Base-by-base conservation (phyloP, 345 rosid species). In the Cardiospermum halicacabum region DNA sequence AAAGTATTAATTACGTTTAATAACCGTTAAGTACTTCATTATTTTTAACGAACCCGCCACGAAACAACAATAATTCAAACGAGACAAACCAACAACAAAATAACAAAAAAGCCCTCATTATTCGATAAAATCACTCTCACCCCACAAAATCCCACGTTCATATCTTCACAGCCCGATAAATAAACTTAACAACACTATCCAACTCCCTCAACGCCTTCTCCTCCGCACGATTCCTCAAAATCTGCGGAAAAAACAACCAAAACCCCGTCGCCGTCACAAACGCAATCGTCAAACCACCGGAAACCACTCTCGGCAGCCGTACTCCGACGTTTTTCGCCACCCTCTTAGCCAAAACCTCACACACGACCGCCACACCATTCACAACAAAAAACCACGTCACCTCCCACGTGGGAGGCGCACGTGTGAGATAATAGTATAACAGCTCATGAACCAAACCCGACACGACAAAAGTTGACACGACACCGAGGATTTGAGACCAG, bases 391-490 rank as follows among this genome's bases (percentile, higher is more conserved):
- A 81, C 64, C 42, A 56, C 13, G 4, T 48, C 25, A 30, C 25
- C 82, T 89, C 91, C 92, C 98, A 84, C 24, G 98, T 81, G 50
- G 95, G 95, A 43, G 62, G 54, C 58, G 53, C 77, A 25, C 78
- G 82, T 26, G 68, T 65, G 0, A 76, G 0, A 19, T 85, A 73
- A 53, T 49, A 87, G 56, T 77, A 87, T 19, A 92, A 3, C 19
- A 80, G 48, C 74, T 89, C 95, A 60, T 87, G 92, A 89, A 85
- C 81, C 2, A 80, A 30, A 1, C 96, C 21, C 2, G 70, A 19
- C 1, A 89, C 89, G 4, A 67, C n/a, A 36, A 92, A 92, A 9
- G 92, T 30, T 2, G 79, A 82, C 25, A 82, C 2, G 9, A 72
- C 58, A 5, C 91, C 88, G 5, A 69, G 71, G 4, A 54, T 11